Evolutionary conservation across 257 asterid genomes (phyloP).

Genomic region (Petunia secreta): DNA sequence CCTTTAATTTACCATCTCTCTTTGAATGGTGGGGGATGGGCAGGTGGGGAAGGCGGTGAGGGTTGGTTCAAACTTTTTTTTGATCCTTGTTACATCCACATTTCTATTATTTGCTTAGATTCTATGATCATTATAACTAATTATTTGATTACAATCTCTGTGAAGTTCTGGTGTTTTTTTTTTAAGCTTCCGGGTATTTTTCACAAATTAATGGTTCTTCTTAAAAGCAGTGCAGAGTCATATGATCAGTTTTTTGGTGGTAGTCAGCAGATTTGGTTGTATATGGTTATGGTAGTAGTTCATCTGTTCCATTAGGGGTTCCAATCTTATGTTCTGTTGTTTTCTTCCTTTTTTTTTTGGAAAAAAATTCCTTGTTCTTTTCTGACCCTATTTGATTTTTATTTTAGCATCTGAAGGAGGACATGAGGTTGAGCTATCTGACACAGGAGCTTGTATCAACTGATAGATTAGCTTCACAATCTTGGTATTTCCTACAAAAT

Average conservation of each 20-base stretch:
- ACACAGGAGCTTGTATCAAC: conserved; percentile 95
- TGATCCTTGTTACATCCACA: background rate
- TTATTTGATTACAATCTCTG: background rate
- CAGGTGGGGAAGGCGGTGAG: background rate
- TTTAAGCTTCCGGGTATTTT: background rate
- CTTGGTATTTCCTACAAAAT: conserved; percentile 60
- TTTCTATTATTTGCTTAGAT: background rate
- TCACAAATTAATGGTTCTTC: background rate
- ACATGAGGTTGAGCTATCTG: conserved; percentile 96
- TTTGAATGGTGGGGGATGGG: background rate
- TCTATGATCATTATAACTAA: background rate
- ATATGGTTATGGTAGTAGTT: conserved; percentile 7
- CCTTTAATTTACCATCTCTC: background rate
- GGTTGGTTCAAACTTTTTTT: background rate
- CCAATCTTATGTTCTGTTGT: conserved; percentile 1
- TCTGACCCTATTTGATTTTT: conserved; percentile 34
- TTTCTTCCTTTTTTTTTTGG: background rate
- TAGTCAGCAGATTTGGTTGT: background rate
- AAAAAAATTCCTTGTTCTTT: background rate
- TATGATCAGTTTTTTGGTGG: background rate
- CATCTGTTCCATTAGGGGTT: conserved; percentile 25
- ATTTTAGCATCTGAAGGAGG: conserved; percentile 93
- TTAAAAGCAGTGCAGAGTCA: background rate
- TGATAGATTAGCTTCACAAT: conserved; percentile 95
- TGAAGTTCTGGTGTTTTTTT: background rate